phyloP scores from a whole-genome alignment of 805 yeast genomes.

The Metschnikowia lunata region DNA sequence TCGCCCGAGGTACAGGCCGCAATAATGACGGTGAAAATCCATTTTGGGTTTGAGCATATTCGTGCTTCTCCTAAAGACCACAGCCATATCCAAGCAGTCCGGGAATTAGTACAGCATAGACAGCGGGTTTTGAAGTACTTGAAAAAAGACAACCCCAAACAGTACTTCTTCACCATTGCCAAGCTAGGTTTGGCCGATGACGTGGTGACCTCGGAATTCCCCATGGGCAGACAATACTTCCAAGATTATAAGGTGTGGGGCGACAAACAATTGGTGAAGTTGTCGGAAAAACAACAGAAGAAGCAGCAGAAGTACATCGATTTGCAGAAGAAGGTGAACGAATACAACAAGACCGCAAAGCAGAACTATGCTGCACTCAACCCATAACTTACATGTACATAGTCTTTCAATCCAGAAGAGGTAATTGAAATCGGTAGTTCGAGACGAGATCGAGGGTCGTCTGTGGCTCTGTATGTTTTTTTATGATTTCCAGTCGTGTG shows the following conservation, averaged over 20 bases:
- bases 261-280: slow-evolving; percentile 58
- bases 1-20: slow-evolving; percentile 97
- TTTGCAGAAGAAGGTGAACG: slow-evolving; percentile 38
- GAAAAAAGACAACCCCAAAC: slow-evolving; percentile 73
- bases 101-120: slow-evolving; percentile 85
- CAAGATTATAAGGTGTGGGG: slow-evolving; percentile 78
- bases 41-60: slow-evolving; percentile 70
- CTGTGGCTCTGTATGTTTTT: no score
- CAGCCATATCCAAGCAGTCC: slow-evolving; percentile 61
- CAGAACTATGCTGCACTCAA: slow-evolving; percentile 26
- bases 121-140: slow-evolving; percentile 79
- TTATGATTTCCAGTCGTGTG: no score
- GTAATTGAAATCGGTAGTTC: no score
- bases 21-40: slow-evolving; percentile 73
- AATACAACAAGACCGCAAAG: slow-evolving; percentile 36
- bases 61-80: slow-evolving; percentile 66
- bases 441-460: no score
- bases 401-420: background rate
- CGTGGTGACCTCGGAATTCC: slow-evolving; percentile 73
- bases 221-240: slow-evolving; percentile 71
- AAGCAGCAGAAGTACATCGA: slow-evolving; percentile 26
- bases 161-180: slow-evolving; percentile 80
- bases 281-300: slow-evolving; percentile 31
- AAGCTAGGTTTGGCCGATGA: slow-evolving; percentile 85
- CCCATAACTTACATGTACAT: slow-evolving; percentile 10